These are phyloP conservation scores for Rachicladosporium sp. DNA, from an alignment of 2,329 filamentous ascomycete genomes.

Conservation along the genomic window DNA sequence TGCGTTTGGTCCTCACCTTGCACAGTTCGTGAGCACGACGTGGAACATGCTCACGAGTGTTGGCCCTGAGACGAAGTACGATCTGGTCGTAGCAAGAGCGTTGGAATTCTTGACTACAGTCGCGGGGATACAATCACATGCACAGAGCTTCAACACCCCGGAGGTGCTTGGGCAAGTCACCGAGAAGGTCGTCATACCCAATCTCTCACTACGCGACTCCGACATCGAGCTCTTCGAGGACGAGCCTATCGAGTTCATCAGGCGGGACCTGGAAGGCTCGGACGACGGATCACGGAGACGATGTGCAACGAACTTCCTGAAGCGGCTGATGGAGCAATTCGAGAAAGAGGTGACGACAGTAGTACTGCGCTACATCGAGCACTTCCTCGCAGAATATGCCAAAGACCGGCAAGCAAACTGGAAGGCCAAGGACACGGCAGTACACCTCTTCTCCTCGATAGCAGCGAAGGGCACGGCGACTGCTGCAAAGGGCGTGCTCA, in stretches of 20 bases:
- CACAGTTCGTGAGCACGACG: conserved; percentile 75
- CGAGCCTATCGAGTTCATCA: conserved; percentile 96
- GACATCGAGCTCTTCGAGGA: conserved; percentile 96
- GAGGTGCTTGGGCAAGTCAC: conserved; percentile 73
- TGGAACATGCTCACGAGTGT: conserved; percentile 85
- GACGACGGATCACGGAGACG: conserved; percentile 87
- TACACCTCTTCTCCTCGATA: conserved; percentile 89
- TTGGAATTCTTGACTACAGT: conserved; percentile 90
- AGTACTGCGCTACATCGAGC: conserved; percentile 76
- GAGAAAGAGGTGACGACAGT: conserved; percentile 73
- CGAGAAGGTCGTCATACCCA: conserved; percentile 90
- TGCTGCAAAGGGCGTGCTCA: conserved; percentile 77
- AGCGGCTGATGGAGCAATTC: conserved; percentile 79
- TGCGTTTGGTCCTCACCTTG: conserved; percentile 69
- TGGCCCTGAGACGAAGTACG: conserved; percentile 81
- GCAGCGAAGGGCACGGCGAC: conserved; percentile 86
- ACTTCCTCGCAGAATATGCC: conserved; percentile 65
- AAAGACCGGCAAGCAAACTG: conserved; percentile 61
- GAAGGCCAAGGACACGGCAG: conserved; percentile 97
- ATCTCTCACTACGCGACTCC: conserved; percentile 80
- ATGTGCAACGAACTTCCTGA: conserved; percentile 87
- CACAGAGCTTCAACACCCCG: conserved; percentile 73
- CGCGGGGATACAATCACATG: conserved; percentile 64
- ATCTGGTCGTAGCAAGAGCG: conserved; percentile 86
- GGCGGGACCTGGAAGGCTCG: conserved; percentile 86